phyloP scores from a whole-genome alignment of 2,329 filamentous ascomycete species.

The Neofusicoccum laricinum region DNA sequence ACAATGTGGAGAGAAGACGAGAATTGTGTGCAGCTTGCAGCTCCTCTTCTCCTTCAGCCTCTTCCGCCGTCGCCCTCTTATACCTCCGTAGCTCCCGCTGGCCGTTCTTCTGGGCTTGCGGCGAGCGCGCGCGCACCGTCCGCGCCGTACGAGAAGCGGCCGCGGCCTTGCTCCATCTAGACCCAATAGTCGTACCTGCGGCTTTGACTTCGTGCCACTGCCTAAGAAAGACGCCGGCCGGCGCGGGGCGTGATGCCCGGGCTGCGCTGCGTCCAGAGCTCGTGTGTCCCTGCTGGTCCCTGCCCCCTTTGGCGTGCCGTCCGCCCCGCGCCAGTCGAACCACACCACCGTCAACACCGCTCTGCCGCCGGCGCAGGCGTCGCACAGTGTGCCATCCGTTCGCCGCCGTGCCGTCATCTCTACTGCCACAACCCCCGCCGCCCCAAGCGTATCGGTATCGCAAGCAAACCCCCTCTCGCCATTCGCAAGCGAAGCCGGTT shows the following conservation, averaged over 20 bases:
- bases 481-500: neutral
- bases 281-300: constrained; percentile 4
- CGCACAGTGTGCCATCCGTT: neutral
- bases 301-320: neutral
- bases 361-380: neutral
- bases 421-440: neutral
- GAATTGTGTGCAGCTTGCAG: neutral
- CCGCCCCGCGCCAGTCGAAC: constrained; percentile 4
- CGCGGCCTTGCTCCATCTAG: neutral
- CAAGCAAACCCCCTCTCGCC: neutral
- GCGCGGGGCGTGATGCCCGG: neutral
- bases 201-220: constrained; percentile 9
- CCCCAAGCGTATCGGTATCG: constrained; percentile 1
- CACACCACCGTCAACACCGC: neutral
- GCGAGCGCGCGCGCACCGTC: neutral
- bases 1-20: constrained; percentile 2
- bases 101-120: neutral
- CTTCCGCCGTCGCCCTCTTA: neutral
- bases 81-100: neutral
- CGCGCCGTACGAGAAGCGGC: neutral
- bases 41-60: neutral
- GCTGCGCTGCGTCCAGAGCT: neutral
- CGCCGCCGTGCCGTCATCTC: neutral
- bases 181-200: neutral
- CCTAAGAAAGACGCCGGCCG: neutral